Conservation (phyloP, 208 protist species). For the Crithidia sp. region DNA sequence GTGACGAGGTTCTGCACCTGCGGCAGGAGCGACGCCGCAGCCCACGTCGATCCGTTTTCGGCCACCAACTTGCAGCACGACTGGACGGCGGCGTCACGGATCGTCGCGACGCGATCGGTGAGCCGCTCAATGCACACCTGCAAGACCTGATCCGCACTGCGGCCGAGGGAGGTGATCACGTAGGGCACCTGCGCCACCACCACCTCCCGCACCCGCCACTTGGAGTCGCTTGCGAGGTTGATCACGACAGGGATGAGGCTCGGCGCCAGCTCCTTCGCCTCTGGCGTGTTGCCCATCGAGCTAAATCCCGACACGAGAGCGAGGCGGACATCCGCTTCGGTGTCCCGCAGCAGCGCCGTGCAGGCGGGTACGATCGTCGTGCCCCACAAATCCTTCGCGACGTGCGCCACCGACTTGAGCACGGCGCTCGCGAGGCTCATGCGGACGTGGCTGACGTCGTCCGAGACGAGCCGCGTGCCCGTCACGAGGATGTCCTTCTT, state of each 20-base stretch:
- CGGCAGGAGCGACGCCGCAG: constrained; percentile 65
- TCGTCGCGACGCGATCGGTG: constrained; percentile 85
- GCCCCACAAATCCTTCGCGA: constrained; percentile 78
- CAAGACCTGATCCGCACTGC: constrained; percentile 75
- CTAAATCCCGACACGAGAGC: constrained; percentile 88
- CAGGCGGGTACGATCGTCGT: constrained; percentile 76
- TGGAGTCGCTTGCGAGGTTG: constrained; percentile 76
- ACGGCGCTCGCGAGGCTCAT: constrained; percentile 88
- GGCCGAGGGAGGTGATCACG: constrained; percentile 79
- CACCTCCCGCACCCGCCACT: constrained; percentile 88
- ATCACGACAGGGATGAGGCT: constrained; percentile 85
- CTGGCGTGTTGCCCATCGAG: constrained; percentile 82
- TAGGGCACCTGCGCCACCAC: constrained; percentile 86
- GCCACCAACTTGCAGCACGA: constrained; percentile 83
- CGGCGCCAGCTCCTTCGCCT: constrained; percentile 86
- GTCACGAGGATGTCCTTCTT: constrained; percentile 79
- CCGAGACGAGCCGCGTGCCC: constrained; percentile 73
- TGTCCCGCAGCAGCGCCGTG: constrained; percentile 79
- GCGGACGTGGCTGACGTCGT: constrained; percentile 79
- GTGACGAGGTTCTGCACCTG: constrained; percentile 61
- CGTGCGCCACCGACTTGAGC: constrained; percentile 77
- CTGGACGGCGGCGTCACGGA: constrained; percentile 79
- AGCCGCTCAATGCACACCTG: constrained; percentile 81
- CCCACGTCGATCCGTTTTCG: constrained; percentile 71
- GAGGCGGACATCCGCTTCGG: constrained; percentile 84